Evolutionary conservation across 2,329 filamentous ascomycete genomes (phyloP).

Genomic region (Sordariomycetes sp.): DNA sequence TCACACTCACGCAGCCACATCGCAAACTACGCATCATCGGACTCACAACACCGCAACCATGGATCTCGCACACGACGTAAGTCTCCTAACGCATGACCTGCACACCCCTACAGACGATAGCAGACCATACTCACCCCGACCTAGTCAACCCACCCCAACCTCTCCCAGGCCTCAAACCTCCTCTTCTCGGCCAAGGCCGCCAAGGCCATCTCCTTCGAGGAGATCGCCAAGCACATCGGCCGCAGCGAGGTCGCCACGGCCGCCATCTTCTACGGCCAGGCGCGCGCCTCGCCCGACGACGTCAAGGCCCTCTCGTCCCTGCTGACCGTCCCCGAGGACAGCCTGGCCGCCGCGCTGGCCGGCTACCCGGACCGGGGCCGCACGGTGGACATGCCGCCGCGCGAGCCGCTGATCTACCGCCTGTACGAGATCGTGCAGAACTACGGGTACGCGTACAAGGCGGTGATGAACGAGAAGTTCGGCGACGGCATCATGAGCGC

Average conservation of each 20-base stretch:
- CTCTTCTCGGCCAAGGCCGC: constrained; percentile 74
- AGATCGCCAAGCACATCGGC: constrained; percentile 61
- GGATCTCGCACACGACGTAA: neutral
- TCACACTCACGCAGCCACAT: neutral
- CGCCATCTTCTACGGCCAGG: constrained; percentile 85
- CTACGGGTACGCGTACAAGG: constrained; percentile 94
- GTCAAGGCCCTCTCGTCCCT: constrained; percentile 52
- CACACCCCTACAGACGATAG: neutral
- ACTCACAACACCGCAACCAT: neutral
- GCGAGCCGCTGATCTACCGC: constrained; percentile 57
- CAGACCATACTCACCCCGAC: neutral
- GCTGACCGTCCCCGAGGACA: constrained; percentile 46
- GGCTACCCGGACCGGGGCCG: constrained; percentile 75
- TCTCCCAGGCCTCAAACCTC: constrained; percentile 59
- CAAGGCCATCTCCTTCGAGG: constrained; percentile 68
- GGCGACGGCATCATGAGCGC: constrained; percentile 95
- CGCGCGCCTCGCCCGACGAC: constrained; percentile 61
- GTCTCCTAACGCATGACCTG: neutral
- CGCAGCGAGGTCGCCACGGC: constrained; percentile 78
- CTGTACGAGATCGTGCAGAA: constrained; percentile 94
- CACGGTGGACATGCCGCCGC: constrained; percentile 28
- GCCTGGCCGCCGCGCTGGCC: constrained; percentile 51
- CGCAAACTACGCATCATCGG: neutral
- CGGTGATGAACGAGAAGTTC: constrained; percentile 90
- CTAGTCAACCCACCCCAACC: constrained; percentile 14